Evolutionary conservation across 768 basidiomycete species (phyloP).

Genomic region (Trametes maxima): DNA sequence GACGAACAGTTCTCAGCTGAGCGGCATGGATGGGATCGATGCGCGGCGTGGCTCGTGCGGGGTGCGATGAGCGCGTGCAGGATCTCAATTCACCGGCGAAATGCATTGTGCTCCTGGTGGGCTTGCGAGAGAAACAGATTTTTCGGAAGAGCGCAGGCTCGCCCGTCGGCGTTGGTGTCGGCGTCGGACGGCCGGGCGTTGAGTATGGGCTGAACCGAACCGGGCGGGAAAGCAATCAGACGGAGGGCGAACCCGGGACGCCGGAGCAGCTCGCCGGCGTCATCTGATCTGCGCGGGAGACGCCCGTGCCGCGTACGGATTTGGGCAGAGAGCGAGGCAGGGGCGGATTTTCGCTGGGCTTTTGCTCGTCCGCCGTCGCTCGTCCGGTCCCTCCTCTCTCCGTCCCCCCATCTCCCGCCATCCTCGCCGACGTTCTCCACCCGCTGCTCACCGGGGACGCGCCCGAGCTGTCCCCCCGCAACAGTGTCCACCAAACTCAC

Average conservation of each 20-base stretch:
- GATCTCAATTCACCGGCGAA: slow-evolving; percentile 5
- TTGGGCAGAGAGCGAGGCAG: not conserved
- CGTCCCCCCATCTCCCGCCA: slow-evolving; percentile 10
- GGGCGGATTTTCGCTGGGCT: slow-evolving; percentile 16
- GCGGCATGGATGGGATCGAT: slow-evolving; percentile 3
- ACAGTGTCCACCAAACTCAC: slow-evolving; percentile 26
- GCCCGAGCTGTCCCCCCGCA: slow-evolving; percentile 28
- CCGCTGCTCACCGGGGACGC: slow-evolving; percentile 26
- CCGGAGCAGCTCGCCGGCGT: slow-evolving; percentile 10
- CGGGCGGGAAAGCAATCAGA: slow-evolving; percentile 9
- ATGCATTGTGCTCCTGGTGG: not conserved
- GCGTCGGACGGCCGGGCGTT: not conserved
- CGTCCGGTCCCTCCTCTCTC: not conserved
- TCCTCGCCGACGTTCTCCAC: slow-evolving; percentile 14
- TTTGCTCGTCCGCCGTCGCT: not conserved
- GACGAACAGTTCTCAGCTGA: slow-evolving; percentile 15
- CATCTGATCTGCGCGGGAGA: slow-evolving; percentile 17
- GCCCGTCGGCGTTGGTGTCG: not conserved
- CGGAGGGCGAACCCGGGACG: slow-evolving; percentile 21
- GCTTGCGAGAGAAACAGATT: not conserved
- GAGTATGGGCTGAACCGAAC: not conserved
- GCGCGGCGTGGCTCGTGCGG: slow-evolving; percentile 4
- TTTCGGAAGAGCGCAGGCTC: not conserved
- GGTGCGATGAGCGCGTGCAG: slow-evolving; percentile 11
- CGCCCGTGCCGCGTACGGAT: slow-evolving; percentile 4